Evolutionary conservation across 177 flowering plant genomes (phyloP), one percentile per base, ranked within the genome.

Genomic region (Vitis hybrid): DNA sequence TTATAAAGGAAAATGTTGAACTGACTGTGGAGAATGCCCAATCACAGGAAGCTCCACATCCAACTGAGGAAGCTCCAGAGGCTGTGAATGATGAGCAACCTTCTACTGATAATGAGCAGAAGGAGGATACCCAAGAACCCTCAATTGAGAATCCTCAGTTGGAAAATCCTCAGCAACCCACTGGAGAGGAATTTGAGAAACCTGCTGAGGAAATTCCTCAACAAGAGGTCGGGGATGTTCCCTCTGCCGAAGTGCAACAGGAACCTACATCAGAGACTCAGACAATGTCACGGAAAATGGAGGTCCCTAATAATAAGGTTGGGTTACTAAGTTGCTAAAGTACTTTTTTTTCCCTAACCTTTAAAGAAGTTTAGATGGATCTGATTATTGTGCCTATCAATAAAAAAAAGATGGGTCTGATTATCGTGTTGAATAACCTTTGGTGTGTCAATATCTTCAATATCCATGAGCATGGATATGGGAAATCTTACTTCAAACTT

Each of bases 241-340:
- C 73, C 29, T 61, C 78, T n/a, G 68, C 22, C 5, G 39, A 31
- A 31, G 39, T 31, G 3, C 76, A 80, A 59, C 67, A 71, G 53
- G 72, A 77, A 53, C 68, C 81, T 50, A 29, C 67, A 2, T 59
- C 71, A 22, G 87, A 78, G 14, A 16, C 55, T 48, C 79, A 82
- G 54, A 70, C 73, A 13, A 70, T 74, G 14, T 71, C 97, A 3
- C 86, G 85, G 29, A 91, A 82, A 78, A 87, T 95, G 78, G 97
- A 95, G 62, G 90, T 95, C 15, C 99, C 99, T 11, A 95, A 87
- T 75, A 86, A 83, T 70, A 95, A 93, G 97, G 98, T 93, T 52
- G 45, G 68, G 13, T 61, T 16, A 56, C 16, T 45, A 55, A 15
- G 16, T 49, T 7, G 11, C 51, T 29, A 3, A 12, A 10, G 11